phyloP scores from a whole-genome alignment of 208 protist genomes.

The Phytomonas francai region DNA sequence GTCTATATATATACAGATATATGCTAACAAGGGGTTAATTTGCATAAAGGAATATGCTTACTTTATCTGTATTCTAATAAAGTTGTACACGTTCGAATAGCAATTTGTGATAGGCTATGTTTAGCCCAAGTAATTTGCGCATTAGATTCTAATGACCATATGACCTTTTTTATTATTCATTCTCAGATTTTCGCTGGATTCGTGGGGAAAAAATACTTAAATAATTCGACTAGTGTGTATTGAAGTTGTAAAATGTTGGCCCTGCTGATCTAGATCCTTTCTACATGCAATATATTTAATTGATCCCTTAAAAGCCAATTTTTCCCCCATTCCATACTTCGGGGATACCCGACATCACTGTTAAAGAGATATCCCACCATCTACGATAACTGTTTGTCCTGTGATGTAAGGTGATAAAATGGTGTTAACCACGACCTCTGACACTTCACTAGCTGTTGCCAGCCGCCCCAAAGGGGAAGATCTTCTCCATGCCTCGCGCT shows the following conservation, averaged over 20 bases:
- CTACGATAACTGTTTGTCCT: constrained; percentile 71
- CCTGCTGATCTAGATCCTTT: not conserved
- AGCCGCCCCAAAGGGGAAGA: constrained; percentile 61
- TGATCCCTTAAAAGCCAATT: not conserved
- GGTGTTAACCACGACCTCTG: constrained; percentile 50
- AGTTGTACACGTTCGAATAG: not conserved
- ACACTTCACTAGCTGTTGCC: constrained; percentile 69
- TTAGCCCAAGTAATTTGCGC: not conserved
- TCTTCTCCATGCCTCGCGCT: constrained; percentile 41
- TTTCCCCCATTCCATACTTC: not conserved
- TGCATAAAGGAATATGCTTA: not conserved
- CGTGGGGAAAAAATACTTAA: not conserved
- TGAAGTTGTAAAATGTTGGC: not conserved
- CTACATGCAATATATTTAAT: not conserved
- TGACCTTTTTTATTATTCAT: not conserved
- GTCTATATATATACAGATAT: too few species aligned
- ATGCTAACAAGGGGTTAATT: not conserved
- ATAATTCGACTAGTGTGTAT: not conserved
- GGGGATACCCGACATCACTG: not conserved
- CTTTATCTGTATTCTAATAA: not conserved
- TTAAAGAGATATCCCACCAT: constrained; percentile 42
- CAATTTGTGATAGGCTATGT: not conserved
- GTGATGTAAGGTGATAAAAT: constrained; percentile 64
- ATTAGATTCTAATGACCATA: not conserved
- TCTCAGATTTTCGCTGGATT: not conserved